Evolutionary conservation across 129 eudicot species (phyloP), one percentile per base, ranked within the genome.

Genomic region (Flaveria brownii): DNA sequence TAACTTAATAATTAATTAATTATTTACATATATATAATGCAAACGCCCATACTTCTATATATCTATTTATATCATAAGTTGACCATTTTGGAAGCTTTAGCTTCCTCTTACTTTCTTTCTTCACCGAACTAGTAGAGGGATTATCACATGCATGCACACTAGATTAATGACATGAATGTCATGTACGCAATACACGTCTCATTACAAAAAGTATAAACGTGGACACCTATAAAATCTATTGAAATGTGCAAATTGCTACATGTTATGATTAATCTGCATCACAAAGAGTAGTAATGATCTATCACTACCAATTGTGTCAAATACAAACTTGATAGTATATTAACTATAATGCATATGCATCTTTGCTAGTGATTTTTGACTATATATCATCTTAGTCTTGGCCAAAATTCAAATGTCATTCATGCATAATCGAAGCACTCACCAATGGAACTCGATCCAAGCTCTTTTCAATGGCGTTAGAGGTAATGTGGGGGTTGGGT

Each of bases 51-150:
- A 28, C 41, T 16, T 70, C 61, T 70, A 46, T 46, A 39, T 1
- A 22, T 6, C 9, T 75, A 10, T 30, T 16, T 50, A 50, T 26
- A 54, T 72, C 26, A 72, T 59, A 55, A 55, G 4, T 33, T 72
- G 20, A 56, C 54, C 23, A 49, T 23, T 33, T 23, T 70, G 74
- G 45, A 70, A 70, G 43, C 42, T 46, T 5, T 70, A 26, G 61
- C 74, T 70, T 15, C 61, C 61, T 69, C 74, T 69, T 45, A 69
- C 15, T 39, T 69, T 22, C 33, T 49, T 10, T 68, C 36, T 45
- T 76, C 20, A 66, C 72, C 75, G 33, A 69, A 70, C 14, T 64
- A 57, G 57, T 54, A 49, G 52, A 79, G 78, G 36, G 72, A 79
- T 23, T 26, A 47, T 59, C 77, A 68, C 68, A 64, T 41, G 83